phyloP scores from a whole-genome alignment of 768 basidiomycete genomes.

The Serendipita sp. region DNA sequence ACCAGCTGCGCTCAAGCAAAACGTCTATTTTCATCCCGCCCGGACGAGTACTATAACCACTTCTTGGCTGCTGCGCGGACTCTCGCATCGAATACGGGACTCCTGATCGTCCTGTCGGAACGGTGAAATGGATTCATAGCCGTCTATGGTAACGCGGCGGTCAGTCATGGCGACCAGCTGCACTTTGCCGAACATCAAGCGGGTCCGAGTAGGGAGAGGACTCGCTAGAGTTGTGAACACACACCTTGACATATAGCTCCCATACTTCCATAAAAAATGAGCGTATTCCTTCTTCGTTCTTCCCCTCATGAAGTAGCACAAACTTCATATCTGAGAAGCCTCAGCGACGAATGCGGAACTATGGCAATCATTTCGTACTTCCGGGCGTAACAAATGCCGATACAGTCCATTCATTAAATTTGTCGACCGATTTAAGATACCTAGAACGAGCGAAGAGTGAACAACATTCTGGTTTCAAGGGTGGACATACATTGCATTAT shows the following conservation, averaged over 20 bases:
- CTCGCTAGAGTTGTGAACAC: slow-evolving; percentile 11
- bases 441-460: slow-evolving; percentile 26
- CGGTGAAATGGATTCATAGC: slow-evolving; percentile 94
- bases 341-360: slow-evolving; percentile 9
- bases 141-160: slow-evolving; percentile 33
- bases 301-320: slow-evolving; percentile 80
- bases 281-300: slow-evolving; percentile 95
- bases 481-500: slow-evolving; percentile 55
- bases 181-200: slow-evolving; percentile 5
- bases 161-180: background rate
- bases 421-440: slow-evolving; percentile 91
- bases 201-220: background rate
- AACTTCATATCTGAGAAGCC: slow-evolving; percentile 72
- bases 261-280: slow-evolving; percentile 89
- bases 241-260: slow-evolving; percentile 94
- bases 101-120: slow-evolving; percentile 69
- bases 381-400: slow-evolving; percentile 92
- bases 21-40: too few relatives aligned
- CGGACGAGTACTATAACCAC: slow-evolving; percentile 35
- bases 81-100: slow-evolving; percentile 63
- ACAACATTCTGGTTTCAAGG: background rate
- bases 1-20: slow-evolving; percentile 1
- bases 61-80: slow-evolving; percentile 79
- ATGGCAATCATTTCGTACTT: slow-evolving; percentile 46
- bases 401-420: slow-evolving; percentile 97